Percentiles rank a stretch among this genome's conserved stretches.
phyloP scores from a whole-genome alignment of 768 basidiomycete genomes.

The Lentinus brumalis region DNA sequence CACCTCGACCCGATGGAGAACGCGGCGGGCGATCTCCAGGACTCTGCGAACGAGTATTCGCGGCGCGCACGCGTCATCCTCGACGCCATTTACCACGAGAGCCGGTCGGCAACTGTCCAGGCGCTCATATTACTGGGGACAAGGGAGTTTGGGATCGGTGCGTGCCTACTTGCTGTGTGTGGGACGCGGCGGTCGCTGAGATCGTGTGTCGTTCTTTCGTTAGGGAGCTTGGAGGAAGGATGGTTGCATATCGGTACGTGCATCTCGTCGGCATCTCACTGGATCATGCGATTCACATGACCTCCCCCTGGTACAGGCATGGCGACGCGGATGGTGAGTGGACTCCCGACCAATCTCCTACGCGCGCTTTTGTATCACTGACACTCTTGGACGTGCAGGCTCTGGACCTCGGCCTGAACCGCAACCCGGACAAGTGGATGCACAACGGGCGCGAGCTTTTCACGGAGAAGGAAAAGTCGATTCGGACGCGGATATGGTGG shows the following conservation, averaged over 20 bases:
- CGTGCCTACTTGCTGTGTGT: slow-evolving; percentile 10
- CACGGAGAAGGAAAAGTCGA: slow-evolving; percentile 60
- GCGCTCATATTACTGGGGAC: slow-evolving; percentile 79
- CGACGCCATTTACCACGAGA: slow-evolving; percentile 56
- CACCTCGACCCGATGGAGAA: slow-evolving; percentile 47
- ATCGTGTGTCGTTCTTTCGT: not conserved
- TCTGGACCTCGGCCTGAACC: slow-evolving; percentile 79
- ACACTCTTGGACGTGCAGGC: slow-evolving; percentile 46
- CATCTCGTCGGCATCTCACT: not conserved
- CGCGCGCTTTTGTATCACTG: too few species aligned
- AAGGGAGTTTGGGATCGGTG: slow-evolving; percentile 84
- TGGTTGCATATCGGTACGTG: slow-evolving; percentile 74
- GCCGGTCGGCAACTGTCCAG: slow-evolving; percentile 76
- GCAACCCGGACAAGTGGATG: slow-evolving; percentile 75
- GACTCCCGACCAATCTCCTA: not conserved
- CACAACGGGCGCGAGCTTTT: slow-evolving; percentile 61
- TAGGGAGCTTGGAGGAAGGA: slow-evolving; percentile 73
- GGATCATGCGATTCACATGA: not conserved
- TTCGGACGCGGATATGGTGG: slow-evolving; percentile 80
- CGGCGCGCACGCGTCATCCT: slow-evolving; percentile 62
- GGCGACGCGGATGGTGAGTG: slow-evolving; percentile 71
- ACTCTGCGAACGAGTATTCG: slow-evolving; percentile 64
- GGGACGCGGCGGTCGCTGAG: not conserved
- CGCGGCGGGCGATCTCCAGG: slow-evolving; percentile 4
- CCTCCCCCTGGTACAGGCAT: slow-evolving; percentile 34